A percentile compares a stretch with the other conserved stretches of the same genome.
These are phyloP conservation scores for Phascolomyces articulosus DNA, from an alignment of 371 early-diverging fungal species.

Conservation along the genomic window DNA sequence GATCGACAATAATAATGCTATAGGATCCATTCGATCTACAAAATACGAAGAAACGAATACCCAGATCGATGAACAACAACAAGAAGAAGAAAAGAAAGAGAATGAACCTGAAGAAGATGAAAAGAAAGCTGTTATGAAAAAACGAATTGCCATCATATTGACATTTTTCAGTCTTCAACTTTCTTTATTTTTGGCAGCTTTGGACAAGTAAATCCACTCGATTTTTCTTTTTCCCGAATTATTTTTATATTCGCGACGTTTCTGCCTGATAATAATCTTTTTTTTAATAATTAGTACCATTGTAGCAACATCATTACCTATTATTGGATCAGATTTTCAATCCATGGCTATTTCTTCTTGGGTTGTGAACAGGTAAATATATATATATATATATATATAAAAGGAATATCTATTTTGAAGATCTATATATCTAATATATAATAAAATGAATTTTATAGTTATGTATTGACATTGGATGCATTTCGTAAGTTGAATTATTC, in stretches of 20 bases:
- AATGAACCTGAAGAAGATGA: background rate
- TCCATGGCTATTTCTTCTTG: slow-evolving; percentile 63
- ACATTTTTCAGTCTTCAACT: slow-evolving; percentile 59
- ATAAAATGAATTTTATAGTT: slow-evolving; percentile 43
- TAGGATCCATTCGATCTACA: too few species aligned
- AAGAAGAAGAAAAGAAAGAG: background rate
- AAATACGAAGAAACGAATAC: too few species aligned
- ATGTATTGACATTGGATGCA: slow-evolving; percentile 38
- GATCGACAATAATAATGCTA: too few species aligned
- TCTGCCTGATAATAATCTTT: too few species aligned
- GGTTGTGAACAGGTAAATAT: slow-evolving; percentile 55
- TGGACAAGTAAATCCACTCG: slow-evolving; percentile 69
- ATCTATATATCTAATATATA: slow-evolving; percentile 37
- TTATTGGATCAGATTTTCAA: slow-evolving; percentile 74
- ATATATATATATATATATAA: too few species aligned
- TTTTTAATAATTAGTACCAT: slow-evolving; percentile 56
- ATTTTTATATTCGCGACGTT: too few species aligned
- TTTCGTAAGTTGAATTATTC: slow-evolving; percentile 34
- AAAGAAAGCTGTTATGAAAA: background rate
- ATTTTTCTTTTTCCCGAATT: too few species aligned
- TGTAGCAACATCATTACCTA: slow-evolving; percentile 73
- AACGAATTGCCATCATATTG: slow-evolving; percentile 8
- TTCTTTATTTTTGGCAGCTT: slow-evolving; percentile 74
- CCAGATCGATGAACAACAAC: background rate
- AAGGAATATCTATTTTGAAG: too few species aligned